Base-by-base conservation (phyloP, 2,329 filamentous ascomycete species). In the Eutypella sp. region DNA sequence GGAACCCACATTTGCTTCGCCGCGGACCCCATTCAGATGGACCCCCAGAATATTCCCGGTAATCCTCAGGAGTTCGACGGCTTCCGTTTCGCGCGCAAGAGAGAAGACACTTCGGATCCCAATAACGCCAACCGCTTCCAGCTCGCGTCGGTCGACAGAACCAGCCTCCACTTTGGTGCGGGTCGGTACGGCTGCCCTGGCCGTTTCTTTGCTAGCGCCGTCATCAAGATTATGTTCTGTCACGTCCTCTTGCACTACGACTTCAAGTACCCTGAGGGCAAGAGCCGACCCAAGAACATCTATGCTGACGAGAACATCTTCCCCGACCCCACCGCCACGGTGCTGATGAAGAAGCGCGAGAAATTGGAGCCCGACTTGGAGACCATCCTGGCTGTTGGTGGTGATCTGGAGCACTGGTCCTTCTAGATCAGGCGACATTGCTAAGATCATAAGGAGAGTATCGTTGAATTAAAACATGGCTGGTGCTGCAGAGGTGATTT, bases 161-260 rank as follows among this genome's bases (percentile, higher is more conserved):
- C 36, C 15, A 36, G n/a, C n/a, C 41, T 37, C 27, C 20, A 44
- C 20, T 44, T 44, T 22, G 41, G 41, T 5, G 23, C n/a, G 22
- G 44, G 39, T n/a, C 13, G 22, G 6, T 25, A 36, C 18, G 38
- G 25, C 18, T 46, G 39, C 27, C 44, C 37, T 15, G 39, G 36
- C 16, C 20, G 43, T 11, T 40, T 45, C 22, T 42, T 42, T 20
- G 44, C 44, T 10, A 38, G 37, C 22, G 39, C 42, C 10, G 25
- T 37, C 10, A 42, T 46, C 29, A 46, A 46, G 31, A 18, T 46
- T n/a, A 13, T 46, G 18, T 22, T 46, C 3, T 27, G 27, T 7
- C 20, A 23, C 15, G 27, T 46, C 15, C 9, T 46, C 9, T 36
- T 25, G 3, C 25, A 29, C 5, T 46, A 42, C 31, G 44, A 46